Conservation (phyloP, 2,329 filamentous ascomycete genomes). For the Penicillium sp. region DNA sequence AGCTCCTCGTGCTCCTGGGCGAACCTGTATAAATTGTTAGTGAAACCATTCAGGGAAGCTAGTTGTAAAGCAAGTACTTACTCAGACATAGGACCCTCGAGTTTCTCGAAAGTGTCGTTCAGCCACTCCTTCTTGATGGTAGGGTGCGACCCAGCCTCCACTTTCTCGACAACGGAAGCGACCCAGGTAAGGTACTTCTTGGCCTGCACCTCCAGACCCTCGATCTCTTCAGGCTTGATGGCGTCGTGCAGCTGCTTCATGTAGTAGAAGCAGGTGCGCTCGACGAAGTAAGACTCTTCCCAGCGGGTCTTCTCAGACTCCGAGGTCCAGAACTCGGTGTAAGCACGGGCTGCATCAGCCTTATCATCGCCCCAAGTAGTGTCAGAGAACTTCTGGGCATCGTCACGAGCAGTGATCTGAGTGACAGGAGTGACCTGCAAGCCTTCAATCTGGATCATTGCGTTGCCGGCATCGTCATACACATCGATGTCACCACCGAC, state of each 20-base stretch:
- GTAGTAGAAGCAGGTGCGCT: neutral
- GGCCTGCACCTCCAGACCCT: neutral
- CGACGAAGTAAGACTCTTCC: neutral
- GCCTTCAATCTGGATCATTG: neutral
- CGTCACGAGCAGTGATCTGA: neutral
- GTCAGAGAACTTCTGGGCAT: neutral
- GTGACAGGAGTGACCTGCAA: neutral
- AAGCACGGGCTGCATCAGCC: neutral
- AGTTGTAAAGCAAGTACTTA: neutral
- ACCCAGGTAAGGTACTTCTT: neutral
- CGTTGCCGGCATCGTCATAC: neutral
- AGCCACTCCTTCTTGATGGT: slow-evolving; percentile 1
- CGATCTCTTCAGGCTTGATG: neutral
- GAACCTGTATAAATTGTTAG: neutral
- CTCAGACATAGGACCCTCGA: neutral
- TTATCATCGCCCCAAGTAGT: neutral
- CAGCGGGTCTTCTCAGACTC: neutral
- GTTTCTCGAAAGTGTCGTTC: neutral
- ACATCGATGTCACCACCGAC: neutral
- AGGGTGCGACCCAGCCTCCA: neutral
- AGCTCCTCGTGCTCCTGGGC: neutral
- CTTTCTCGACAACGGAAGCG: neutral
- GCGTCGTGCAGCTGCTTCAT: neutral
- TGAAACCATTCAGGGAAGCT: neutral
- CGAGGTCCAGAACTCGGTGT: neutral